Percentiles rank a stretch among this genome's conserved stretches.
phyloP scores from a whole-genome alignment of 2,329 filamentous ascomycete genomes.

The Lithohypha guttulata region DNA sequence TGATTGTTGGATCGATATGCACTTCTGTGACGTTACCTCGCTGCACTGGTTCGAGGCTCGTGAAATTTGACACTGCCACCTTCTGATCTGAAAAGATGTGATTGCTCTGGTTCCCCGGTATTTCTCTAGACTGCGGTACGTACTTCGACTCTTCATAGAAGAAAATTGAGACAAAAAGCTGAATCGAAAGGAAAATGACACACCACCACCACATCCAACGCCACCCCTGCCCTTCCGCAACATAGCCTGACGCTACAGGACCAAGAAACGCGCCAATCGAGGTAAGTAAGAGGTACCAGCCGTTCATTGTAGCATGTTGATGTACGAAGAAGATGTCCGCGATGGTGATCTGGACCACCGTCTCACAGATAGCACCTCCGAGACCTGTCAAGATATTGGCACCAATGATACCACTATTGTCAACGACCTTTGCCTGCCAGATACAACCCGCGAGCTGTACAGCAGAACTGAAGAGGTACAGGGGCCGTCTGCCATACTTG shows the following conservation, averaged over 20 bases:
- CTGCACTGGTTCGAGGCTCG: conserved; percentile 5
- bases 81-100: not conserved
- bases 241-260: conserved; percentile 26
- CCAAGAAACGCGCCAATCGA: conserved; percentile 29
- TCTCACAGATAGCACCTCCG: conserved; percentile 32
- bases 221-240: conserved; percentile 27
- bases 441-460: conserved; percentile 26
- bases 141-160: conserved; percentile 31
- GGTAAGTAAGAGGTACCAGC: conserved; percentile 35
- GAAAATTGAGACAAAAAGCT: conserved; percentile 26
- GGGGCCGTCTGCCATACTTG: conserved; percentile 33
- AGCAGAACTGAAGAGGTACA: conserved; percentile 31
- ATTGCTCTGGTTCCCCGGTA: not conserved
- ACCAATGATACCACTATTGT: conserved; percentile 30
- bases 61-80: not conserved
- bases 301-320: conserved; percentile 39
- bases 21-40: conserved; percentile 6
- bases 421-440: conserved; percentile 34
- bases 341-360: conserved; percentile 35
- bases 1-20: conserved; percentile 22
- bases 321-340: conserved; percentile 42
- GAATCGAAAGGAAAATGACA: conserved; percentile 25
- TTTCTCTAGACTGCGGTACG: conserved; percentile 14
- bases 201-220: conserved; percentile 29
- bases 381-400: conserved; percentile 34